Base-by-base conservation (phyloP, 495 filamentous ascomycete species). In the Physcia stellaris region DNA sequence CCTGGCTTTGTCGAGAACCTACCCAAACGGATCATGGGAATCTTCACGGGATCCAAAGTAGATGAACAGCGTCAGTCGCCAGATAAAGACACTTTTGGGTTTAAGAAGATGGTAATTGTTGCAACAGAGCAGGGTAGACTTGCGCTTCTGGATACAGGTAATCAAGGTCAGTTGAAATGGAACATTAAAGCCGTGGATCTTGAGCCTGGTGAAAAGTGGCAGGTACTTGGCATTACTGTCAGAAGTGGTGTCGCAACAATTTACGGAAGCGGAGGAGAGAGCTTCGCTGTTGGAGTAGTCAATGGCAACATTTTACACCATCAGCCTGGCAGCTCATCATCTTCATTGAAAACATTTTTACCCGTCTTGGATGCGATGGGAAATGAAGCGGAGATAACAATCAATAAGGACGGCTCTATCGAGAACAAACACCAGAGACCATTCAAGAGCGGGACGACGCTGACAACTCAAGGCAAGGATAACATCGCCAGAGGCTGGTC, bases 101-200 rank as follows among this genome's bases (percentile, higher is more conserved):
- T 94, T 52, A 71, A 77, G 42, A 94, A 92, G 56, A 61, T 88
- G 23, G 71, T 80, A 5, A 64, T 94, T 43, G 66, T 92, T 31
- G 87, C 83, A 5, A 94, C 88, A 6, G 67, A 75, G 41, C 74
- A 73, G 39, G 88, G 88, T 6, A 74, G 82, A 37, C 56, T 96
- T 6, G 81, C 82, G 41, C 80, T 76, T 6, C 64, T 98, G 23
- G 77, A 94, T 51, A 68, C 75, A 26, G 85, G 80, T 6, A 79
- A 76, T 33, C 69, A 79, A 26, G 86, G 85, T 5, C 63, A 65
- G 17, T 61, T 92, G n/a, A 59, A 80, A 7, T 95, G 88, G 88
- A 72, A 61, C 34, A 64, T 68, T 31, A 66, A 78, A 48, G 69
- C 70, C 1, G 66, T 69, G 20, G 57, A 76, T 11, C 62, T 79